These are phyloP conservation scores for Vitis hybrid DNA, from an alignment of 177 flowering plant species.

Conservation along the genomic window DNA sequence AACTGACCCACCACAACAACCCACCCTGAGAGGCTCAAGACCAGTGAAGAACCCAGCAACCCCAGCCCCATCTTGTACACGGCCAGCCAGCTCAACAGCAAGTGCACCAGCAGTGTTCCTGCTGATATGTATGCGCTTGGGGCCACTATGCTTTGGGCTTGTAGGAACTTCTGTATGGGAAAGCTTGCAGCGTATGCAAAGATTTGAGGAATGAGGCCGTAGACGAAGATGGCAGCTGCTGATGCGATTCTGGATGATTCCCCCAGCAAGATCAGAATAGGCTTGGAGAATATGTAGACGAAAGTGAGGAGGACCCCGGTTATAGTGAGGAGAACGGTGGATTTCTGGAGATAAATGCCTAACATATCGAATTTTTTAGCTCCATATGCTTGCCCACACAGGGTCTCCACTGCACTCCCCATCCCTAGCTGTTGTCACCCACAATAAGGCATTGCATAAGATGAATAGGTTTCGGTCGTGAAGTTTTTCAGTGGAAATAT, in stretches of 20 bases:
- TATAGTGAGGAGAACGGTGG: constrained; percentile 25
- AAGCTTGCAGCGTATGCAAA: constrained; percentile 75
- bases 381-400: constrained; percentile 76
- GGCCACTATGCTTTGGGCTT: constrained; percentile 82
- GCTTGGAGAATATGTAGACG: constrained; percentile 27
- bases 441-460: too few species aligned
- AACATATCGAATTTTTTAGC: constrained; percentile 48
- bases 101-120: constrained; percentile 46
- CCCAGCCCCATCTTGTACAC: constrained; percentile 63
- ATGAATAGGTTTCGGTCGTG: too few species aligned
- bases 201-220: constrained; percentile 70
- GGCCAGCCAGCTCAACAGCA: constrained; percentile 61
- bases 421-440: constrained; percentile 49
- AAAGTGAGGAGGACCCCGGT: constrained; percentile 25
- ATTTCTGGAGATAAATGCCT: constrained; percentile 43
- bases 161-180: constrained; percentile 81
- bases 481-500: too few species aligned
- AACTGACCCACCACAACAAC: constrained; percentile 66
- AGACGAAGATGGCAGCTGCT: constrained; percentile 32
- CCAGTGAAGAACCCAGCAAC: constrained; percentile 68
- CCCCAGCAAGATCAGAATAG: constrained; percentile 23
- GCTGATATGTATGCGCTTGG: constrained; percentile 39
- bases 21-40: constrained; percentile 75
- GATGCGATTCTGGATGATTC: constrained; percentile 24
- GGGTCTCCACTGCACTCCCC: constrained; percentile 79